Conservation (phyloP, 805 yeast species). For the Yarrowia deformans region DNA sequence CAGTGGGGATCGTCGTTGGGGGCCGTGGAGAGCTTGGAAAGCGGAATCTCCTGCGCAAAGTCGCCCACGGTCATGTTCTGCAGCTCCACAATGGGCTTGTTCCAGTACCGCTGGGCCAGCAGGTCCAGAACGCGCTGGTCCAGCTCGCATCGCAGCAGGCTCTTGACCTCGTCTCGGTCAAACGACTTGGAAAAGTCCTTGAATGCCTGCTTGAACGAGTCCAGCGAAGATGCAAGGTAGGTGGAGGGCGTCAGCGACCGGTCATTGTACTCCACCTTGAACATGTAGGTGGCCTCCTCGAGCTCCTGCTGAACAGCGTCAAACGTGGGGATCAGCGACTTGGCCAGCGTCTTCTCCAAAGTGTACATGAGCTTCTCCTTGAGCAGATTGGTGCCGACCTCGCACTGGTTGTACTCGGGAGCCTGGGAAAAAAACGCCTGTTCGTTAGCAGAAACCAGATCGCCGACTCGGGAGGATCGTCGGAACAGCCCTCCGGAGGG, state of each 20-base stretch:
- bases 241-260: constrained; percentile 92
- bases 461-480: constrained; percentile 65
- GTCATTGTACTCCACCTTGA: constrained; percentile 96
- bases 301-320: constrained; percentile 84
- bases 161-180: constrained; percentile 80
- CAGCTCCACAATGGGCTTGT: constrained; percentile 58
- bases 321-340: constrained; percentile 85
- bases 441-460: constrained; percentile 57
- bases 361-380: constrained; percentile 84
- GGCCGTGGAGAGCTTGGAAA: constrained; percentile 64
- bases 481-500: constrained; percentile 63
- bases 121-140: constrained; percentile 90
- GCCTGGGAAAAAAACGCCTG: constrained; percentile 67
- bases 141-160: constrained; percentile 78
- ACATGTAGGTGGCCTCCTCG: constrained; percentile 90
- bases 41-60: constrained; percentile 54
- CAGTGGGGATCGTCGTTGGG: constrained; percentile 78
- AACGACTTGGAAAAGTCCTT: constrained; percentile 86
- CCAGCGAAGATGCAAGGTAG: constrained; percentile 90
- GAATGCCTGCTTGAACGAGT: constrained; percentile 80
- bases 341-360: constrained; percentile 89
- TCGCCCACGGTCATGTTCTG: constrained; percentile 42
- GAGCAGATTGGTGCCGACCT: constrained; percentile 76
- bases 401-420: constrained; percentile 69
- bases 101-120: constrained; percentile 93